Evolutionary conservation across 2,329 filamentous ascomycete species (phyloP), one percentile per base, ranked within the genome.

Genomic region (Aspergillus pseudoviridinutans): DNA sequence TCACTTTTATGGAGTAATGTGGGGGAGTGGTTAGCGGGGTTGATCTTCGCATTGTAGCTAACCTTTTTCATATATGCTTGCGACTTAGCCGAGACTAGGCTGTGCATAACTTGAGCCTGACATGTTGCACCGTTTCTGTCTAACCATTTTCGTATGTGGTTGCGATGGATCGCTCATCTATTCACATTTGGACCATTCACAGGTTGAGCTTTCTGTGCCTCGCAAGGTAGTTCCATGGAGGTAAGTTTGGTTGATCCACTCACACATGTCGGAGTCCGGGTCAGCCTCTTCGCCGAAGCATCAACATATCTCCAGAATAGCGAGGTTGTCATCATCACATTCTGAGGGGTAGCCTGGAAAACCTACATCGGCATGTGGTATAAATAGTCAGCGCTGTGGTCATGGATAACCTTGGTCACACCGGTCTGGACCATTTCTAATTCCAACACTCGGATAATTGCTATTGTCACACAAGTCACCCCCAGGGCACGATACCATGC

Each of bases 401-500:
- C 41, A 42, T 42, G 41, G 41, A 42, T 42, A 32, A 14, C 29
- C 2, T 42, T 22, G 41, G n/a, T 42, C 8, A 42, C 41, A 32
- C 29, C 10, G 10, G 10, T 12, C 28, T 29, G 28, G 28, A 29
- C 10, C 28, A 29, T 29, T 29, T 29, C 9, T 35, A 35, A 35
- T 35, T 35, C 32, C 12, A 35, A 44, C 41, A 32, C 14, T 35
- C 32, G 12, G 32, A 38, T 17, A 38, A 7, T 17, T 5, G n/a
- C 7, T 22, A 24, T 9, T 46, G 20, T 46, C 42, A 10, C 20
- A 24, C 42, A 20, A 20, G 10, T 20, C 42, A 22, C 22, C 8
- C 22, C 41, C n/a, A 17, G 32, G n/a, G 10, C 41, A 22, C 25
- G 27, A 38, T 54, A 58, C 49, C 51, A 71, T 71, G 68, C 42